phyloP scores from a whole-genome alignment of 2,329 filamentous ascomycete species.

The Colletotrichum sublineola region DNA sequence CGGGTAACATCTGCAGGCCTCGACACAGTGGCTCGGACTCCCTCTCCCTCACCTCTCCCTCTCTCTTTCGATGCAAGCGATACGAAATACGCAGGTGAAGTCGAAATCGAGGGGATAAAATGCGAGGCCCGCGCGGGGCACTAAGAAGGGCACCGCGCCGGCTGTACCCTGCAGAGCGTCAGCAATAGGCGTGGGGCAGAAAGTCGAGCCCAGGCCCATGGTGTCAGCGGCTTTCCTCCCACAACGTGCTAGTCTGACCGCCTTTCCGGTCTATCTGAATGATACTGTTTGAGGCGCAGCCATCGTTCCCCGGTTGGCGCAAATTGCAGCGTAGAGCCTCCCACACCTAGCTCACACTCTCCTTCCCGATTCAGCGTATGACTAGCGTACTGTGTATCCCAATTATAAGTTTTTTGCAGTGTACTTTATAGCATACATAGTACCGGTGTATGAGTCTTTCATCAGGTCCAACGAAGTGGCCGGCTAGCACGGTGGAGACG shows the following conservation, averaged over 20 bases:
- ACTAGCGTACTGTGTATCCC: neutral
- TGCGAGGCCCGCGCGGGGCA: neutral
- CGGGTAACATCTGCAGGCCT: neutral
- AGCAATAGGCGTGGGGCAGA: neutral
- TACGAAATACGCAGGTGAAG: neutral
- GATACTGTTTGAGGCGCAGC: constrained; percentile 11
- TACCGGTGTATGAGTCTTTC: neutral
- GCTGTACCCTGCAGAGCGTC: constrained; percentile 6
- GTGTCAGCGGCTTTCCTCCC: neutral
- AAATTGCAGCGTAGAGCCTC: constrained; percentile 18
- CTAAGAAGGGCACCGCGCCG: neutral
- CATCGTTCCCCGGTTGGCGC: constrained; percentile 2
- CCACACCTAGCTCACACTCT: constrained; percentile 9
- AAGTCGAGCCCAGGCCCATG: neutral
- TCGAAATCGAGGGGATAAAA: neutral
- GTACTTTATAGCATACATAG: too few species aligned
- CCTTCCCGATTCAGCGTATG: constrained; percentile 15
- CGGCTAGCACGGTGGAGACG: neutral
- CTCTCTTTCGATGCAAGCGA: neutral
- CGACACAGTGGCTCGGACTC: neutral
- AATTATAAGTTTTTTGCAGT: neutral
- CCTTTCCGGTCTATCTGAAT: constrained; percentile 18
- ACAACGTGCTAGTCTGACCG: constrained; percentile 39
- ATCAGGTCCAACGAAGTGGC: neutral
- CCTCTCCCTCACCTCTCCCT: neutral